phyloP scores from a whole-genome alignment of 2,329 filamentous ascomycete species.

The Pestalotiopsis sp. region DNA sequence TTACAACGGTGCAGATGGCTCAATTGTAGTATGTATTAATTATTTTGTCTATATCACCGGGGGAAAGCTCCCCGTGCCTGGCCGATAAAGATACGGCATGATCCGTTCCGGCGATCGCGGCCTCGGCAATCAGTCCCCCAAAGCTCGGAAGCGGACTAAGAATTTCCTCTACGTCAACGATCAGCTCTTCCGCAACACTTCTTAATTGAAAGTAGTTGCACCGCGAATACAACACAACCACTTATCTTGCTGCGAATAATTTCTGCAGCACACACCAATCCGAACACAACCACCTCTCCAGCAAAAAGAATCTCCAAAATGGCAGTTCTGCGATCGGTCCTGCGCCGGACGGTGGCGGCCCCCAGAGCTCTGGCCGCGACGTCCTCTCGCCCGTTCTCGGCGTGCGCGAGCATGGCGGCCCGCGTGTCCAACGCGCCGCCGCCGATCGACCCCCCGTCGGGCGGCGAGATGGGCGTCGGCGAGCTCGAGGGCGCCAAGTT shows the following conservation, averaged over 20 bases:
- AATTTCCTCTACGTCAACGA: conserved; percentile 23
- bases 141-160: conserved; percentile 13
- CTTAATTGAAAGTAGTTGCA: background rate
- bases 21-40: background rate
- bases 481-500: conserved; percentile 87
- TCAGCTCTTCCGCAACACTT: background rate
- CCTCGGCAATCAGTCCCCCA: conserved; percentile 9
- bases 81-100: conserved; percentile 1
- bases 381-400: conserved; percentile 21
- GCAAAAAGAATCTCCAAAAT: conserved; percentile 5
- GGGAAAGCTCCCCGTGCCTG: background rate
- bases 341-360: conserved; percentile 10
- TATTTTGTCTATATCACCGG: background rate
- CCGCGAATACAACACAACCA: background rate
- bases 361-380: conserved; percentile 3
- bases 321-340: conserved; percentile 13
- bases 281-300: background rate
- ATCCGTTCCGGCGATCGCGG: background rate
- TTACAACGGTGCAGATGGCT: no score
- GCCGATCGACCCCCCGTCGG: conserved; percentile 30
- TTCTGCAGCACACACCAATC: background rate
- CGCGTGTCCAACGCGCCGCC: conserved; percentile 28
- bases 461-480: conserved; percentile 72
- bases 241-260: background rate
- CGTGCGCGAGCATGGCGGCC: conserved; percentile 20